These are phyloP conservation scores for Dothiorella sarmentorum DNA, from an alignment of 2,329 filamentous ascomycete species.

Conservation along the genomic window DNA sequence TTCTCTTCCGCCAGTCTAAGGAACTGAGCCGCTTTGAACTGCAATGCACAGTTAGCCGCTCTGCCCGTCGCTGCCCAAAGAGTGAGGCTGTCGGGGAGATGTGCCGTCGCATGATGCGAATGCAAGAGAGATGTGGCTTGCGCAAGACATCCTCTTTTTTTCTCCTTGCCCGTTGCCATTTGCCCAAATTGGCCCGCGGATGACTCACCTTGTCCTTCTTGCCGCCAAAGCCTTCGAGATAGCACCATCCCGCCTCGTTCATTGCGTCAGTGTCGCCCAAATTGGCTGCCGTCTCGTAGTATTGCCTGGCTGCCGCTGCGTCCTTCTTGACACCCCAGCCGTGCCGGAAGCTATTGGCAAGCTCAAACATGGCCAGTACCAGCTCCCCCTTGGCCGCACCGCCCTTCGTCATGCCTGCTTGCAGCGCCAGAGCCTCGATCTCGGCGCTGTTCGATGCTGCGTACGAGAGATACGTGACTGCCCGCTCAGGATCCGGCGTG, in stretches of 20 bases:
- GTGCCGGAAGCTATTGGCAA: conserved; percentile 88
- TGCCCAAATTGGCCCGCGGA: neutral
- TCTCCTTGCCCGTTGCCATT: neutral
- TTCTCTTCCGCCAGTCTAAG: conserved; percentile 86
- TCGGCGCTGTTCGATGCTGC: conserved; percentile 87
- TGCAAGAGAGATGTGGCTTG: conserved; percentile 8
- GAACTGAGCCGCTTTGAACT: conserved; percentile 83
- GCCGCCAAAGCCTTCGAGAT: conserved; percentile 91
- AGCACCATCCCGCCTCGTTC: conserved; percentile 97
- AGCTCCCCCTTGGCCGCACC: conserved; percentile 94
- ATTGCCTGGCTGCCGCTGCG: conserved; percentile 78
- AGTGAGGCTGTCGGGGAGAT: conserved; percentile 33
- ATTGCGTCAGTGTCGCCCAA: conserved; percentile 95
- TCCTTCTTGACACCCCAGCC: conserved; percentile 91
- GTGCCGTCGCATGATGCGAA: neutral
- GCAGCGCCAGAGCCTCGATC: conserved; percentile 79
- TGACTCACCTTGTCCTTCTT: conserved; percentile 94
- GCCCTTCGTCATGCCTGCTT: conserved; percentile 86
- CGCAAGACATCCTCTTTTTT: conserved; percentile 4
- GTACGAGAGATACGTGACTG: conserved; percentile 78
- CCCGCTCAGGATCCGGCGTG: conserved; percentile 64
- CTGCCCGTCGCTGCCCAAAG: conserved; percentile 37
- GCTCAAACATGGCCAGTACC: conserved; percentile 91
- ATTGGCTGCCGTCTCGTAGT: conserved; percentile 97
- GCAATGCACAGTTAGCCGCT: conserved; percentile 33